Percentiles rank a stretch among this genome's conserved stretches.
phyloP scores from a whole-genome alignment of 371 early-diverging fungal species.

The Gilbertella persicaria region DNA sequence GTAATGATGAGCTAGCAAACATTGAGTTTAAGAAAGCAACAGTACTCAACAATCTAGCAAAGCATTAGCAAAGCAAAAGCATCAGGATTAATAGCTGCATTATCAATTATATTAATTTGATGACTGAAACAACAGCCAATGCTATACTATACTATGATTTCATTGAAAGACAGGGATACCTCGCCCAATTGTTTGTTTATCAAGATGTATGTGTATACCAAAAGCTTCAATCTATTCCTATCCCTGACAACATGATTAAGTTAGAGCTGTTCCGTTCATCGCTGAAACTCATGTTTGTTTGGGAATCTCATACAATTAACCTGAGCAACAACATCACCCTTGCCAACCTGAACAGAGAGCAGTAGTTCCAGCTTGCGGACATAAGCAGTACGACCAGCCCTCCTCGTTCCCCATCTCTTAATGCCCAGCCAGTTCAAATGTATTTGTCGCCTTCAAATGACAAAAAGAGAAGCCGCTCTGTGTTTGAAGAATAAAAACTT shows the following conservation, averaged over 20 bases:
- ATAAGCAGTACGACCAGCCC: constrained; percentile 14
- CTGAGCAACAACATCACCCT: constrained; percentile 6
- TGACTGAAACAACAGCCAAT: constrained; percentile 17
- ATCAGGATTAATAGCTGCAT: constrained; percentile 16
- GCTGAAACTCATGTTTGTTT: constrained; percentile 11
- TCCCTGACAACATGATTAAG: constrained; percentile 6
- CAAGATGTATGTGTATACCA: constrained; percentile 14
- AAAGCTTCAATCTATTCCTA: constrained; percentile 14
- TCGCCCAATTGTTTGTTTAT: constrained; percentile 12
- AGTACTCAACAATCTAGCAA: background rate
- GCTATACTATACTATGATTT: constrained; percentile 17
- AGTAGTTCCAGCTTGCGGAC: constrained; percentile 5
- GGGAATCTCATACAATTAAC: constrained; percentile 5
- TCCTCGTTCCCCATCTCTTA: constrained; percentile 8
- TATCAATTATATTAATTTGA: constrained; percentile 10
- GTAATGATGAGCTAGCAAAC: background rate
- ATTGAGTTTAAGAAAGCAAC: constrained; percentile 2
- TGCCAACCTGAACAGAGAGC: constrained; percentile 8
- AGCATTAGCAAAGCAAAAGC: constrained; percentile 13
- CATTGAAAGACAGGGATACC: constrained; percentile 8
- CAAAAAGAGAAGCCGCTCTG: constrained; percentile 11
- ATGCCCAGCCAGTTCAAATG: constrained; percentile 8
- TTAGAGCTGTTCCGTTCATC: constrained; percentile 9
- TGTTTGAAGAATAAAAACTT: constrained; percentile 13
- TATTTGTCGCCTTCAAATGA: constrained; percentile 13